These are phyloP conservation scores for Cicer bijugum DNA, from an alignment of 306 rosid genomes.

Conservation along the genomic window DNA sequence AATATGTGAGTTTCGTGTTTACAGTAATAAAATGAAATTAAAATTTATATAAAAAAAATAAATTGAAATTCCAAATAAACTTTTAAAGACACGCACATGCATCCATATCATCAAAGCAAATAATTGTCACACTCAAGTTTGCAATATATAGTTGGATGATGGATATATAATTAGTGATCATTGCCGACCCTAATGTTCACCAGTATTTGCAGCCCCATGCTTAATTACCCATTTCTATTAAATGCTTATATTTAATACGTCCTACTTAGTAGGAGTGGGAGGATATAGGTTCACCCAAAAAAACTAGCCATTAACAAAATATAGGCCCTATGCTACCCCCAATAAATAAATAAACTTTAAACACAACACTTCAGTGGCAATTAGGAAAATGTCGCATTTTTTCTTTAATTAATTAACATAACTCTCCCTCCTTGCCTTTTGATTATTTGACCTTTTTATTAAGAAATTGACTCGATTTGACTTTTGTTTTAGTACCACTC, in stretches of 20 bases:
- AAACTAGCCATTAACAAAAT: background rate
- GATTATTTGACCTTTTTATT: background rate
- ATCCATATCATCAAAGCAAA: background rate
- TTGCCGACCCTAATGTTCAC: conserved; percentile 16
- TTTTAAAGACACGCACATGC: background rate
- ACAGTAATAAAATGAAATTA: too few species aligned
- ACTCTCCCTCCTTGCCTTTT: background rate
- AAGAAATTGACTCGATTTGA: too few species aligned
- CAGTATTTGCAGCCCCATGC: background rate
- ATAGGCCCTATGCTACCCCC: background rate
- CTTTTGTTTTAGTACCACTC: too few species aligned
- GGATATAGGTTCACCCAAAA: background rate
- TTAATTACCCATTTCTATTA: background rate
- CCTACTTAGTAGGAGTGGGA: background rate
- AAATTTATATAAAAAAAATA: too few species aligned
- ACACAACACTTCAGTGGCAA: background rate
- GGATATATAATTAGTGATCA: background rate
- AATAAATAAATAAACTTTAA: background rate
- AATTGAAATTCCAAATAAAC: too few species aligned
- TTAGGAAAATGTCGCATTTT: conserved; percentile 38
- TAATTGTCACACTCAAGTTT: background rate
- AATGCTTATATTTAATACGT: background rate
- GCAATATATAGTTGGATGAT: background rate
- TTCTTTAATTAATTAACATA: conserved; percentile 15
- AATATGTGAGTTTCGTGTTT: too few species aligned